Base-by-base conservation (phyloP, 1,284 basidiomycete species). In the Malassezia pachydermatis region DNA sequence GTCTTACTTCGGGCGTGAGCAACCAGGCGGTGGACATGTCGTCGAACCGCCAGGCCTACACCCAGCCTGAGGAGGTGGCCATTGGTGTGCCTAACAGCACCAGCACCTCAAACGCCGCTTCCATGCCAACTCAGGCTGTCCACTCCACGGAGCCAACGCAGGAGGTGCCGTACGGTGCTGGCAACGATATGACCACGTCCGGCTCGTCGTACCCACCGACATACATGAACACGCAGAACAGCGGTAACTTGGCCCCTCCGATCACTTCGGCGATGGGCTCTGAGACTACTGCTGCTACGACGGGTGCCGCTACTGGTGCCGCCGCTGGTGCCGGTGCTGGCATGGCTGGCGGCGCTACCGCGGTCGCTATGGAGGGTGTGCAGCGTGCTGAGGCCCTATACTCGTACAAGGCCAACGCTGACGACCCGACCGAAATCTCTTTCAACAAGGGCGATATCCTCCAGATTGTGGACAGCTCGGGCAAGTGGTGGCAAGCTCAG, bases 371-470 rank as follows among this genome's bases (percentile, higher is more conserved):
- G 11, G 11, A 19, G 14, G 10, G 52, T 55, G 62, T 84, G 84
- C 76, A 84, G 80, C 70, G 88, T 86, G 32, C 85, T 86, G 50
- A 52, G 65, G 88, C 88, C 13, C 75, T 90, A 45, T 92, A 89
- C 76, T 79, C 84, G 41, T 92, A 98, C 76, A 81, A 80, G 51
- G 92, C 90, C 25, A 88, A 84, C 8, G 78, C 86, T 16, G 89
- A 96, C 57, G 92, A 98, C 73, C 87, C 90, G 8, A 94, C 88
- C 67, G 94, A 98, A 75, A 86, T 98, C 41, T 86, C 86, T 37
- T 96, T 98, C 73, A 72, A 76, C 48, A 96, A 96, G 73, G 88
- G 88, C 44, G 92, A 98, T 70, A 78, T 89, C 34, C 79, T 98
- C 58, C 89, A 96, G 51, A 86, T 98, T 56, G 74, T 92, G 44